Conservation (phyloP, 306 rosid species). For the Prosopis cineraria region DNA sequence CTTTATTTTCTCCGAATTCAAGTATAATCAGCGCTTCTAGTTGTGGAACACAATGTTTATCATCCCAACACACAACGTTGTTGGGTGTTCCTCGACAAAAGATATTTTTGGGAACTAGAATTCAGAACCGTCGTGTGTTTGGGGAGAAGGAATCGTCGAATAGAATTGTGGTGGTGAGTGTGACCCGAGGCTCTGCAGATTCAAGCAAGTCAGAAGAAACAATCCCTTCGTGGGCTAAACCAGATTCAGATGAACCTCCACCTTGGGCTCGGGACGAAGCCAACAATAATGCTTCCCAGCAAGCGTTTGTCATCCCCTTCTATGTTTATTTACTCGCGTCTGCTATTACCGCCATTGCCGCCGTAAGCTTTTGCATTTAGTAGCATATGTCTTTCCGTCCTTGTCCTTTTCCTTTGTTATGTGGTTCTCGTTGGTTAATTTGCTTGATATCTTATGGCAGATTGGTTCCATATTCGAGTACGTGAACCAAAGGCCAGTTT, state of each 20-base stretch:
- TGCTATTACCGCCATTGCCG: constrained; percentile 92
- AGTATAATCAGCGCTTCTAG: neutral
- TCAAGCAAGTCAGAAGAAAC: constrained; percentile 78
- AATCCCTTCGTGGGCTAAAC: constrained; percentile 87
- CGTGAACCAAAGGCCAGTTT: constrained; percentile 79
- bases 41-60: neutral
- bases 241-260: constrained; percentile 87
- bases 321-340: constrained; percentile 79
- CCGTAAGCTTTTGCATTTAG: constrained; percentile 49
- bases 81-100: neutral
- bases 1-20: constrained; percentile 4
- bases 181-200: constrained; percentile 78
- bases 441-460: constrained; percentile 38
- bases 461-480: constrained; percentile 94
- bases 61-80: neutral
- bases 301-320: constrained; percentile 64
- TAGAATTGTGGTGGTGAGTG: constrained; percentile 46
- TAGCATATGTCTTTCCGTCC: neutral
- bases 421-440: neutral
- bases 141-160: neutral
- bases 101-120: neutral
- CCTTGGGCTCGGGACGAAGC: constrained; percentile 83
- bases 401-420: neutral
- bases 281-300: constrained; percentile 38
- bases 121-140: neutral